A percentile compares a stretch with the other conserved stretches of the same genome.
Evolutionary conservation across 2,329 filamentous ascomycete genomes (phyloP).

Genomic region (Calonectria crousiana): DNA sequence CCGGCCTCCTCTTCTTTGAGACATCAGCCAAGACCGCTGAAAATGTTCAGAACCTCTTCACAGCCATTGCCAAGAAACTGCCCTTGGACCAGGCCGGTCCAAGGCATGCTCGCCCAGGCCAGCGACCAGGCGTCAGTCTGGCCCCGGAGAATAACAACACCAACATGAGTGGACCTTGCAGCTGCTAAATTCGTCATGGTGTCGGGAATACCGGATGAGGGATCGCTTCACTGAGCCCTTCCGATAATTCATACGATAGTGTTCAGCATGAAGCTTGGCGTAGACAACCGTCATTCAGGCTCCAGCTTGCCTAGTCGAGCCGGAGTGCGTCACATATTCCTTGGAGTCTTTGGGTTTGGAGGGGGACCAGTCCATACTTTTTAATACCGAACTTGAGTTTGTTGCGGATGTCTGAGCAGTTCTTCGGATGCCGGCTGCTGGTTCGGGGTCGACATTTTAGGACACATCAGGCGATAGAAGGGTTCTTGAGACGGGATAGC

Average conservation of each 20-base stretch:
- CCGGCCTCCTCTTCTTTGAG: conserved; percentile 96
- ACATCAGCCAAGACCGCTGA: conserved; percentile 97
- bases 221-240: conserved; percentile 32
- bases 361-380: conserved; percentile 53
- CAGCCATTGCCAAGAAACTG: conserved; percentile 96
- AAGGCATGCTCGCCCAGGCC: conserved; percentile 79
- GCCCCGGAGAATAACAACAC: conserved; percentile 69
- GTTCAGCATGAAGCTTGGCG: conserved; percentile 40
- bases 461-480: conserved; percentile 37
- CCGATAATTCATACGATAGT: conserved; percentile 38
- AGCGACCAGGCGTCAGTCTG: conserved; percentile 70
- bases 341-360: conserved; percentile 57
- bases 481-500: conserved; percentile 35
- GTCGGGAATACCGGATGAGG: conserved; percentile 34
- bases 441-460: conserved; percentile 35
- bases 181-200: conserved; percentile 58
- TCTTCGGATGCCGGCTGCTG: conserved; percentile 29
- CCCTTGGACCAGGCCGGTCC: conserved; percentile 97
- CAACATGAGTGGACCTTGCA: conserved; percentile 67
- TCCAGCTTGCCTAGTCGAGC: conserved; percentile 45
- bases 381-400: conserved; percentile 50
- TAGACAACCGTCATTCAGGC: conserved; percentile 45
- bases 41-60: conserved; percentile 96
- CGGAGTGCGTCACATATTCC: conserved; percentile 51
- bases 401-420: conserved; percentile 38